A percentile compares a stretch with the other conserved stretches of the same genome.
Conservation (phyloP, 1,139 yeast genomes). For the Pichia sp. region DNA sequence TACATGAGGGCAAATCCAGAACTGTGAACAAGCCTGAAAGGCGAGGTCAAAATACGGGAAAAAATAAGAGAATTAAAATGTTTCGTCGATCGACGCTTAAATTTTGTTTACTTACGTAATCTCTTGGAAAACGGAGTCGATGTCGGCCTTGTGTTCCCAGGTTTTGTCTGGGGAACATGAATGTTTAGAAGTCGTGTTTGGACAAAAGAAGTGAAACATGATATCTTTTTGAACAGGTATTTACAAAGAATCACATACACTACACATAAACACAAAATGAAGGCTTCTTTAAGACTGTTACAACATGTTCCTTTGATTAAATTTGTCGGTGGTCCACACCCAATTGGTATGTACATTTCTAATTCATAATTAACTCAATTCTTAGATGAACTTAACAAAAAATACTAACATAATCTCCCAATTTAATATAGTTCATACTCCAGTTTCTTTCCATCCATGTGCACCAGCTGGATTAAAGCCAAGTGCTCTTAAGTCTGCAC, state of each 20-base stretch:
- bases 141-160: too few relatives aligned
- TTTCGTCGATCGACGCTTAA: too few relatives aligned
- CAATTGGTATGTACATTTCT: constrained; percentile 23
- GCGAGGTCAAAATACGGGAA: too few relatives aligned
- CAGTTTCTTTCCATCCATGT: constrained; percentile 39
- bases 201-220: too few relatives aligned
- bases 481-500: constrained; percentile 31
- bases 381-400: not conserved
- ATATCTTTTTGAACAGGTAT: too few relatives aligned
- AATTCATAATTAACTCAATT: not conserved
- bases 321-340: constrained; percentile 52
- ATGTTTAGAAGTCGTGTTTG: too few relatives aligned
- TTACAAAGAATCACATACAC: not conserved
- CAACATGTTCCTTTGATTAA: constrained; percentile 53
- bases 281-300: constrained; percentile 27
- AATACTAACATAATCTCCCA: not conserved
- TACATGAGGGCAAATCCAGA: constrained; percentile 10
- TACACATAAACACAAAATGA: constrained; percentile 28
- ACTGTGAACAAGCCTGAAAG: too few relatives aligned
- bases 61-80: too few relatives aligned
- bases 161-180: too few relatives aligned
- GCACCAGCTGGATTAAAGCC: constrained; percentile 51
- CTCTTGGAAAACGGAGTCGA: too few relatives aligned
- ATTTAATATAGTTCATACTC: constrained; percentile 7
- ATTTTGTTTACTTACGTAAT: too few relatives aligned